Evolutionary conservation across 192 early-diverging fungal species (phyloP).

Genomic region (Kickxella alabastrina): DNA sequence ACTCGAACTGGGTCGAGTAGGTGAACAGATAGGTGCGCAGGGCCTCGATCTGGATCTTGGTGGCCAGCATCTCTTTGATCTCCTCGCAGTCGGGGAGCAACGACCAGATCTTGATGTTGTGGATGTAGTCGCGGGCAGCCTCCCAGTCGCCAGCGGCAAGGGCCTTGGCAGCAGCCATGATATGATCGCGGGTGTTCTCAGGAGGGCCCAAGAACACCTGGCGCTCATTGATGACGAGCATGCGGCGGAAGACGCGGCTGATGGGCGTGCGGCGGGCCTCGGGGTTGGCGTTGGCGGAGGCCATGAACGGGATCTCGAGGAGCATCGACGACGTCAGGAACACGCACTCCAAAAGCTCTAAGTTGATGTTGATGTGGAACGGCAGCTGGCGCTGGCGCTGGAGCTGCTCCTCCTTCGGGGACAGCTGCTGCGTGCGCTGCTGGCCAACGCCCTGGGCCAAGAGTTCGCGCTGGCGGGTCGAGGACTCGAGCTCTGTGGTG

Average conservation of each 20-base stretch:
- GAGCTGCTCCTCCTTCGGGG: slow-evolving; percentile 86
- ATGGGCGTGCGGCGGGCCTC: slow-evolving; percentile 71
- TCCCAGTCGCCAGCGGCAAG: slow-evolving; percentile 93
- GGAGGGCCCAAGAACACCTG: slow-evolving; percentile 96
- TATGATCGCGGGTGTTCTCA: slow-evolving; percentile 98
- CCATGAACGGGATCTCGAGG: slow-evolving; percentile 96
- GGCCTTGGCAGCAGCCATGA: slow-evolving; percentile 94
- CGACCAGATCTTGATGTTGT: slow-evolving; percentile 95
- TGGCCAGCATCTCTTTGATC: slow-evolving; percentile 87
- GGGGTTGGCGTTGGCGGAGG: slow-evolving; percentile 59
- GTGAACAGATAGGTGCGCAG: slow-evolving; percentile 96
- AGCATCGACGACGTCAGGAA: slow-evolving; percentile 95
- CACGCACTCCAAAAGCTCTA: slow-evolving; percentile 96
- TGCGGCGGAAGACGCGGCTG: slow-evolving; percentile 86
- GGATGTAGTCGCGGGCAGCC: slow-evolving; percentile 74
- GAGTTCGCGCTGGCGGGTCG: slow-evolving; percentile 86
- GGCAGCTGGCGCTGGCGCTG: slow-evolving; percentile 95
- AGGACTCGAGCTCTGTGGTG: slow-evolving; percentile 83
- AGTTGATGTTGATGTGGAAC: slow-evolving; percentile 99
- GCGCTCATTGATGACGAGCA: slow-evolving; percentile 93
- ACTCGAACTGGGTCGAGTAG: slow-evolving; percentile 86
- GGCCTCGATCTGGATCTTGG: slow-evolving; percentile 93
- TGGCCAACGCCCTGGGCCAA: slow-evolving; percentile 83
- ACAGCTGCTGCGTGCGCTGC: slow-evolving; percentile 74
- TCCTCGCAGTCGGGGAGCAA: slow-evolving; percentile 69